Evolutionary conservation across 129 eudicot genomes (phyloP).

Genomic region (Tanacetum coccineum): DNA sequence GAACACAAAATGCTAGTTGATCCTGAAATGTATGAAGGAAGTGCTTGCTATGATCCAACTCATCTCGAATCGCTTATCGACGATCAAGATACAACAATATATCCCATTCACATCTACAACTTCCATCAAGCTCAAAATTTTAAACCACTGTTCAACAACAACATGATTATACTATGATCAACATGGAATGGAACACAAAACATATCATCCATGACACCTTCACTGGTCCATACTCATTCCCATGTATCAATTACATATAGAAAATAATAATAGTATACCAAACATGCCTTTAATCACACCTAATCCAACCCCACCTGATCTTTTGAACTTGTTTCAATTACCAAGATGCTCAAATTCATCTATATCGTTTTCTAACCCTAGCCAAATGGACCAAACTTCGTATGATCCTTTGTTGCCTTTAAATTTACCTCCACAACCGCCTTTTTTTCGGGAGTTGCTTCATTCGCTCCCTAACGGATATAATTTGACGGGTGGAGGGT

Average conservation of each 20-base stretch:
- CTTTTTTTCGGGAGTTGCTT: slow-evolving; percentile 61
- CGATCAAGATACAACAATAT: slow-evolving; percentile 32
- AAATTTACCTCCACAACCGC: slow-evolving; percentile 82
- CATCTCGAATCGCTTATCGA: slow-evolving; percentile 32
- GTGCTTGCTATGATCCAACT: slow-evolving; percentile 52
- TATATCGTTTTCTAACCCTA: slow-evolving; percentile 40
- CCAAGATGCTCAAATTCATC: slow-evolving; percentile 60
- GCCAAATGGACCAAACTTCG: slow-evolving; percentile 26
- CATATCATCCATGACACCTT: slow-evolving; percentile 26
- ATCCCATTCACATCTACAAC: slow-evolving; percentile 38
- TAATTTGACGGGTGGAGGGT: slow-evolving; percentile 28
- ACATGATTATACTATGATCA: slow-evolving; percentile 31
- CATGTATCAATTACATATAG: slow-evolving; percentile 34
- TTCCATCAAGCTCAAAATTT: slow-evolving; percentile 33
- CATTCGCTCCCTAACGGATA: slow-evolving; percentile 66
- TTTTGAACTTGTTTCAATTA: slow-evolving; percentile 58
- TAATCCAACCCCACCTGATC: slow-evolving; percentile 55
- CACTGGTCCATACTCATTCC: slow-evolving; percentile 22
- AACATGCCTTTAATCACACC: slow-evolving; percentile 36
- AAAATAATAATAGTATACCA: slow-evolving; percentile 20
- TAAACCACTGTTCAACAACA: slow-evolving; percentile 34
- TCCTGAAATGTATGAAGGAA: slow-evolving; percentile 48
- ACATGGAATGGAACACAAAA: slow-evolving; percentile 45
- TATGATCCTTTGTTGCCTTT: slow-evolving; percentile 65
- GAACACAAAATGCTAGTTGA: slow-evolving; percentile 29